phyloP scores from a whole-genome alignment of 352 stramenopile genomes.

The Albugo candida region DNA sequence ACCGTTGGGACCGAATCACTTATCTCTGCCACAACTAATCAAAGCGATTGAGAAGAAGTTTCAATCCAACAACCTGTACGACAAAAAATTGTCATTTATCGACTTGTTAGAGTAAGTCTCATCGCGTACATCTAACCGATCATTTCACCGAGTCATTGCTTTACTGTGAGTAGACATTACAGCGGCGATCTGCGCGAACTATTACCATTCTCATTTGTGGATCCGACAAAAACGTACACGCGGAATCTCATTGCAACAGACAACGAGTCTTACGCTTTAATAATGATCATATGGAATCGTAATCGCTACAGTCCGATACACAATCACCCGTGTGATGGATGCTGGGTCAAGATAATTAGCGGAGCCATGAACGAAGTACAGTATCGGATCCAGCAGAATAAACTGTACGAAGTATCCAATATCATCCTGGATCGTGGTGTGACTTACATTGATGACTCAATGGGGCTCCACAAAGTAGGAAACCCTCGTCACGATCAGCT shows the following conservation, averaged over 20 bases:
- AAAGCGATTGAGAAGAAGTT: conserved; percentile 20
- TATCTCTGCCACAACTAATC: conserved; percentile 18
- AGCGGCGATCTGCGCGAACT: conserved; percentile 32
- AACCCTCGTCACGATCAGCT: conserved; percentile 42
- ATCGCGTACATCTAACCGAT: background rate
- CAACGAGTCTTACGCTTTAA: conserved; percentile 82
- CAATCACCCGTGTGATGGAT: conserved; percentile 85
- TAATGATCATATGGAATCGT: conserved; percentile 87
- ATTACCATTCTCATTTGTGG: conserved; percentile 63
- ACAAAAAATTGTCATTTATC: conserved; percentile 20
- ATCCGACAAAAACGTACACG: conserved; percentile 81
- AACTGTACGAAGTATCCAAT: conserved; percentile 41
- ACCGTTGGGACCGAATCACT: too few species aligned
- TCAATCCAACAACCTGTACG: conserved; percentile 14
- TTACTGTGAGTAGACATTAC: conserved; percentile 15
- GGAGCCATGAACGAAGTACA: conserved; percentile 78
- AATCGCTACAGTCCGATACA: conserved; percentile 81
- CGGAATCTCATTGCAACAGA: conserved; percentile 88
- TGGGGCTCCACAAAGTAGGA: conserved; percentile 84
- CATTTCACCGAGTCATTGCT: background rate
- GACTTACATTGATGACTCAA: conserved; percentile 81
- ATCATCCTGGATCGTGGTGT: conserved; percentile 39
- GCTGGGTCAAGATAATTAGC: conserved; percentile 79
- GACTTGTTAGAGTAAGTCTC: conserved; percentile 20
- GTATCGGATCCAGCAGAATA: conserved; percentile 28